Evolutionary conservation across 495 filamentous ascomycete species (phyloP).

Genomic region (Penicillium steckii): DNA sequence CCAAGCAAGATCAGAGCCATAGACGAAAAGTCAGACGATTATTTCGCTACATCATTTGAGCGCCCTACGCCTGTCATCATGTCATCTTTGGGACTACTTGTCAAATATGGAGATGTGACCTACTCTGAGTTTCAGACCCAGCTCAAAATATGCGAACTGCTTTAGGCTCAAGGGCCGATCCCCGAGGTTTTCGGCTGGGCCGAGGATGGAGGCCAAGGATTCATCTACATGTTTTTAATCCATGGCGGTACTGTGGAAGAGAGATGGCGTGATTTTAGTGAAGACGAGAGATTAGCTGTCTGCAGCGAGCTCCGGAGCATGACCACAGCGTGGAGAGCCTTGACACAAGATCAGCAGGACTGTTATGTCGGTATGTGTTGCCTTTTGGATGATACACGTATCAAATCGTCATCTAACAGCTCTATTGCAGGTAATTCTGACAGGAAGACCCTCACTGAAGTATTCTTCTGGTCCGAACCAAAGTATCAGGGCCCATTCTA

Average conservation of each 20-base stretch:
- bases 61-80: slow-evolving; percentile 33
- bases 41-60: slow-evolving; percentile 4
- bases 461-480: too few relatives aligned
- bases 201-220: slow-evolving; percentile 36
- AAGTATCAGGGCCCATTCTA: slow-evolving; percentile 28
- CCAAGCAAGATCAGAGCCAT: slow-evolving; percentile 20
- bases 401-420: too few relatives aligned
- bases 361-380: slow-evolving; percentile 34
- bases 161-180: slow-evolving; percentile 36
- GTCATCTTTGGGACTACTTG: slow-evolving; percentile 39
- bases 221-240: slow-evolving; percentile 50
- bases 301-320: slow-evolving; percentile 38
- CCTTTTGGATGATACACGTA: slow-evolving; percentile 7
- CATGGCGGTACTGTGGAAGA: slow-evolving; percentile 36
- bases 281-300: slow-evolving; percentile 33
- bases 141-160: slow-evolving; percentile 28
- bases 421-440: too few relatives aligned
- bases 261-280: slow-evolving; percentile 33
- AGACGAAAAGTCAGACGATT: slow-evolving; percentile 13
- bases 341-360: slow-evolving; percentile 21
- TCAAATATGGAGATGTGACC: slow-evolving; percentile 43
- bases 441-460: too few relatives aligned
- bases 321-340: slow-evolving; percentile 27
- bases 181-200: slow-evolving; percentile 49
- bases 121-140: slow-evolving; percentile 44